Conservation (phyloP, 805 yeast species). For the Pichia membranifaciens region DNA sequence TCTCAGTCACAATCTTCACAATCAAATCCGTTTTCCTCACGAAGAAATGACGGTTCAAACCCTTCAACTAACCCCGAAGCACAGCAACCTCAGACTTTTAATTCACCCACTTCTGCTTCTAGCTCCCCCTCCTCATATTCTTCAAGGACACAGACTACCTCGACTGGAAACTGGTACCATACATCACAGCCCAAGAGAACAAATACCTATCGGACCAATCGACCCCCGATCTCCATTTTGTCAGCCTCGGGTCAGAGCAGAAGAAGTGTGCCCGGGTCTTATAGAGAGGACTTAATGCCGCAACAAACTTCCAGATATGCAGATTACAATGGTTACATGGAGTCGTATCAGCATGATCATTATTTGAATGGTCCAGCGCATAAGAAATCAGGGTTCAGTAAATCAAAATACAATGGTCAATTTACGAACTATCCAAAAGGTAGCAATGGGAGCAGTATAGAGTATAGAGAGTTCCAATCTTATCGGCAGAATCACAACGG, state of each 20-base stretch:
- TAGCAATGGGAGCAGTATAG: background rate
- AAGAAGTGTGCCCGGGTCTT: background rate
- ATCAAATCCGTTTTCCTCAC: slow-evolving; percentile 9
- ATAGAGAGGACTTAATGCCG: slow-evolving; percentile 4
- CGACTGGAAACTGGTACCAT: slow-evolving; percentile 2
- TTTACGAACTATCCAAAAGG: background rate
- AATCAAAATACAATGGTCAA: slow-evolving; percentile 4
- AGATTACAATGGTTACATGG: slow-evolving; percentile 3
- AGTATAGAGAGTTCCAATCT: background rate
- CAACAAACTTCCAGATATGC: slow-evolving; percentile 1
- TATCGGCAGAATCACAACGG: background rate
- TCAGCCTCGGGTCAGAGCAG: background rate
- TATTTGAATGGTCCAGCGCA: background rate
- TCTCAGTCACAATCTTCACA: background rate
- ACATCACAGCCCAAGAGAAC: background rate
- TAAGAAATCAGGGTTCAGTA: slow-evolving; percentile 1
- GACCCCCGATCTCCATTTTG: slow-evolving; percentile 7
- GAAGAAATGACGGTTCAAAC: slow-evolving; percentile 6
- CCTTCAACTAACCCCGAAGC: no score
- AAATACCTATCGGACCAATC: background rate
- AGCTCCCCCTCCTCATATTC: no score
- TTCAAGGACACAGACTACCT: background rate
- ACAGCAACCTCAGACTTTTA: no score
- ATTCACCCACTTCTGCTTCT: no score
- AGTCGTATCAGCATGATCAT: slow-evolving; percentile 2